Conservation (phyloP, 2,329 filamentous ascomycete genomes). For the Aschersonia sp. region DNA sequence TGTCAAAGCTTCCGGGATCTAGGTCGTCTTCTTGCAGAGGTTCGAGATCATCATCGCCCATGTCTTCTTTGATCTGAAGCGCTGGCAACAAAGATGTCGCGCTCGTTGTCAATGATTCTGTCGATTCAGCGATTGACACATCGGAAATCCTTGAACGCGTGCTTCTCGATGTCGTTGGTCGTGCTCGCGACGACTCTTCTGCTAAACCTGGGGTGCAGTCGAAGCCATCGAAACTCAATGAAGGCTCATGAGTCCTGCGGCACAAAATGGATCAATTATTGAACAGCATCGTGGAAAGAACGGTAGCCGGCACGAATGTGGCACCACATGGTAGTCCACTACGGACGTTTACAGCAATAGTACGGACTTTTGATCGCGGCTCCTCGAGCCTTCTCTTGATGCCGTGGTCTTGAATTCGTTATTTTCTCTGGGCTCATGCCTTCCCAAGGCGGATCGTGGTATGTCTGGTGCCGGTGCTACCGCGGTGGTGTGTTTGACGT, state of each 20-base stretch:
- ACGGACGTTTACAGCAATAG: too few species aligned
- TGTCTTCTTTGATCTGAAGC: background rate
- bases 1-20: slow-evolving; percentile 1
- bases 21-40: slow-evolving; percentile 1
- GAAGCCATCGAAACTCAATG: slow-evolving; percentile 1
- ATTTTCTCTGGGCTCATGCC: background rate
- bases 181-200: background rate
- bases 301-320: background rate
- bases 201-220: background rate
- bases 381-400: background rate
- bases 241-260: background rate
- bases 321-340: background rate
- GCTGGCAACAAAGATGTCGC: background rate
- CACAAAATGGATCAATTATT: background rate
- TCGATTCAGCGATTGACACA: background rate
- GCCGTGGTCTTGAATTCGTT: background rate
- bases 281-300: too few species aligned
- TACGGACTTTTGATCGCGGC: background rate
- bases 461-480: background rate
- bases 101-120: background rate
- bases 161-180: background rate
- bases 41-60: background rate
- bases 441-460: background rate
- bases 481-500: background rate
- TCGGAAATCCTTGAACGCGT: background rate